Base-by-base conservation (phyloP, 345 rosid species). In the Boechera retrofracta region DNA sequence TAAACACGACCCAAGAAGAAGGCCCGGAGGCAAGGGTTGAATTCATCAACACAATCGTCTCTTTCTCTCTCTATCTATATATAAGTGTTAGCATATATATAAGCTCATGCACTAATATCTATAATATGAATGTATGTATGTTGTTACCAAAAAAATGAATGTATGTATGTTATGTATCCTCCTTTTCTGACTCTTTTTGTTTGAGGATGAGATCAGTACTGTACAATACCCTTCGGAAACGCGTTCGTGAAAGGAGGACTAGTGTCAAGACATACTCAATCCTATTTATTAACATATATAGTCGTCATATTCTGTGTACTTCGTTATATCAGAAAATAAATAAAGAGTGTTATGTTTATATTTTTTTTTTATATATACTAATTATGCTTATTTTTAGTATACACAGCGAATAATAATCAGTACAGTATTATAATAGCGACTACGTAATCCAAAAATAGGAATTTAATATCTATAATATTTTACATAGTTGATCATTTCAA, bases 1-100 rank as follows among this genome's bases (percentile, higher is more conserved):
- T 18, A 91, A 64, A 73, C 97, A 91, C 51, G 90, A 86, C 32
- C 97, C 97, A 3, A 84, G 77, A 64, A 83, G 64, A 67, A 83
- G 72, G 80, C 79, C 86, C 10, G 83, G 82, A 42, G 77, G 77
- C 74, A 78, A 69, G 52, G 71, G 84, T 54, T 84, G 77, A 83
- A 29, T 26, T 26, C 11, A 49, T 42, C 51, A n/a, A 48, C 29
- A 53, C n/a, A 12, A 69, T 28, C 18, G 10, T 15, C 9, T 3
- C 49, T 35, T 42, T 64, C 21, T 24, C 54, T 44, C 28, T 73
- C 13, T 4, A 32, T 47, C 32, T 64, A 47, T 64, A 41, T 55
- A 49, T 49, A 49, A 5, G 13, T 13, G 13, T 13, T 49, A 49
- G 24, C 28, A 18, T 51, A 51, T 51, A 7, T 51, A 18, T 59